Percentiles rank a stretch among this genome's conserved stretches.
phyloP scores from a whole-genome alignment of 495 filamentous ascomycete genomes.

The Aspergillus bertholletiae region DNA sequence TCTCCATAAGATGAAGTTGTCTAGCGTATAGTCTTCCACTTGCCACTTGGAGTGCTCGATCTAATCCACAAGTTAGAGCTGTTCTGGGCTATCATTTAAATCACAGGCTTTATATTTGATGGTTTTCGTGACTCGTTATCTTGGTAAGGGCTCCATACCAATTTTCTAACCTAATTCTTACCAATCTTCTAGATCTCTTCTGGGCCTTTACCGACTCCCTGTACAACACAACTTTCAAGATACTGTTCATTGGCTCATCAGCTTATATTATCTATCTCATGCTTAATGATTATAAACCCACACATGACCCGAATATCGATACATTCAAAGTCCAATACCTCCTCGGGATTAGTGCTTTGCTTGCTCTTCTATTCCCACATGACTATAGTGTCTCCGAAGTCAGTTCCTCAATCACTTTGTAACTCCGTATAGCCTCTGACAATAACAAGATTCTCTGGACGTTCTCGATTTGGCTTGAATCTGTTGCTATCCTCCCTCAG shows the following conservation, averaged over 20 bases:
- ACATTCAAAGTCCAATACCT: conserved; percentile 96
- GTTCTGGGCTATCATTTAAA: conserved; percentile 95
- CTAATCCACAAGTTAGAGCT: conserved; percentile 59
- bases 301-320: conserved; percentile 90
- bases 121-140: conserved; percentile 89
- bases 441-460: conserved; percentile 78
- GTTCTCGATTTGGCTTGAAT: conserved; percentile 96
- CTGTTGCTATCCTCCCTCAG: conserved; percentile 93
- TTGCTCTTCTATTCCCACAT: conserved; percentile 83
- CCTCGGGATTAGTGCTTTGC: conserved; percentile 68
- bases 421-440: conserved; percentile 7
- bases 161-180: not conserved
- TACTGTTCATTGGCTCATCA: conserved; percentile 87
- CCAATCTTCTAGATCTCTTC: conserved; percentile 65
- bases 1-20: conserved; percentile 89
- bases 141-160: conserved; percentile 52
- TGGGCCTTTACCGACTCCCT: conserved; percentile 74
- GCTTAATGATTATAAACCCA: conserved; percentile 92
- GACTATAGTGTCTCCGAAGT: conserved; percentile 67
- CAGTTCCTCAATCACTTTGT: conserved; percentile 1
- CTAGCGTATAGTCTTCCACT: conserved; percentile 59
- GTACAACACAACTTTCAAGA: conserved; percentile 93
- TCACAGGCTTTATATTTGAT: conserved; percentile 91
- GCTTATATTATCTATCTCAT: conserved; percentile 95
- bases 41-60: not conserved